Conservation (phyloP, 768 basidiomycete genomes). For the Lentinula guzmanii region DNA sequence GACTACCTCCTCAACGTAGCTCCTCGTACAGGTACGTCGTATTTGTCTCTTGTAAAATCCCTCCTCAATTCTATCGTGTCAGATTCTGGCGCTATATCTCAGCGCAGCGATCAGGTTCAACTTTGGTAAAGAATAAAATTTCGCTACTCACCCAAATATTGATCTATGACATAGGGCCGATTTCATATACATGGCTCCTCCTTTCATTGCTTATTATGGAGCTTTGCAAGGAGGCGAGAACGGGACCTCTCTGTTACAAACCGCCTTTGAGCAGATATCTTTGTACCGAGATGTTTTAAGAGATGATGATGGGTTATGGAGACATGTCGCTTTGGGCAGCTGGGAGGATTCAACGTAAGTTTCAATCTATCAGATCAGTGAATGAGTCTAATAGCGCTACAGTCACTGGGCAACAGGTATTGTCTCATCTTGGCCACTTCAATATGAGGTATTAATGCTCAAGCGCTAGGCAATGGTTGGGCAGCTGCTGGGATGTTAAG, state of each 20-base stretch:
- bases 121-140: conserved; percentile 32
- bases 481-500: conserved; percentile 61
- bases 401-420: conserved; percentile 53
- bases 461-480: conserved; percentile 52
- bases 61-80: not conserved
- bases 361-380: not conserved
- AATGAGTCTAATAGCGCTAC: not conserved
- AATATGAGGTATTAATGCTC: not conserved
- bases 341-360: conserved; percentile 31
- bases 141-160: not conserved
- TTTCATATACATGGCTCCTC: conserved; percentile 26
- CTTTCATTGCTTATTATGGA: conserved; percentile 64
- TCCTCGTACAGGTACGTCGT: conserved; percentile 36
- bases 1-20: conserved; percentile 35
- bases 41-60: not conserved
- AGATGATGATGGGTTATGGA: conserved; percentile 46
- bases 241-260: conserved; percentile 31
- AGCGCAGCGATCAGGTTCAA: conserved; percentile 43
- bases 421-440: not conserved
- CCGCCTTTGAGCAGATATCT: conserved; percentile 49
- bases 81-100: conserved; percentile 40
- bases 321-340: conserved; percentile 45
- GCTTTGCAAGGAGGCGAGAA: conserved; percentile 32
- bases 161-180: conserved; percentile 6
- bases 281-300: conserved; percentile 51